A percentile compares a stretch with the other conserved stretches of the same genome.
Conservation (phyloP, 306 rosid genomes). For the Quercus gilva region DNA sequence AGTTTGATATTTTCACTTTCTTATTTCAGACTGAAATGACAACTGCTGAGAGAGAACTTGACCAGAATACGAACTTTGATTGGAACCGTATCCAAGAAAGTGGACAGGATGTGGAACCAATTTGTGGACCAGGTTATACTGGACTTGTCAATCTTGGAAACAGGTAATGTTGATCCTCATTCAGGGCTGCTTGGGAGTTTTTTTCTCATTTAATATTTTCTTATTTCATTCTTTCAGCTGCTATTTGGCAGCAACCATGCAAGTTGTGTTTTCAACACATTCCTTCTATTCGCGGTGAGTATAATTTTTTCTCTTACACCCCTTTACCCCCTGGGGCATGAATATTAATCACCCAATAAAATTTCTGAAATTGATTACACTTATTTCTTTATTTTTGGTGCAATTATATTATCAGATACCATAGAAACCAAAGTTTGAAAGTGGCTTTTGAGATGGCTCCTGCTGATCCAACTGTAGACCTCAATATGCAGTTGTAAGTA, state of each 20-base stretch:
- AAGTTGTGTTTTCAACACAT: slow-evolving; percentile 74
- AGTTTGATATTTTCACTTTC: background rate
- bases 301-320: background rate
- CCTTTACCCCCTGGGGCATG: background rate
- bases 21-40: slow-evolving; percentile 93
- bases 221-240: slow-evolving; percentile 65
- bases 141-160: slow-evolving; percentile 96
- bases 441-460: slow-evolving; percentile 71
- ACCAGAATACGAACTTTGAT: slow-evolving; percentile 91
- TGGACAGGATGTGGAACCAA: slow-evolving; percentile 82
- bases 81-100: slow-evolving; percentile 98
- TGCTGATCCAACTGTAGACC: slow-evolving; percentile 93
- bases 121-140: slow-evolving; percentile 93
- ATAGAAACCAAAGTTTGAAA: slow-evolving; percentile 46
- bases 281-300: slow-evolving; percentile 66
- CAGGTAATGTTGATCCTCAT: slow-evolving; percentile 47
- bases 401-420: slow-evolving; percentile 49
- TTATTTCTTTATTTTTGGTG: background rate
- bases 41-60: slow-evolving; percentile 98
- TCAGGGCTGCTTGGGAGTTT: slow-evolving; percentile 9
- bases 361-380: slow-evolving; percentile 18
- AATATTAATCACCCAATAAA: background rate
- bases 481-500: slow-evolving; percentile 75
- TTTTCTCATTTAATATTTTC: background rate
- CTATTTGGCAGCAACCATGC: slow-evolving; percentile 95